Conservation (phyloP, 2,329 filamentous ascomycete species). For the Coniochaeta ligniaria region DNA sequence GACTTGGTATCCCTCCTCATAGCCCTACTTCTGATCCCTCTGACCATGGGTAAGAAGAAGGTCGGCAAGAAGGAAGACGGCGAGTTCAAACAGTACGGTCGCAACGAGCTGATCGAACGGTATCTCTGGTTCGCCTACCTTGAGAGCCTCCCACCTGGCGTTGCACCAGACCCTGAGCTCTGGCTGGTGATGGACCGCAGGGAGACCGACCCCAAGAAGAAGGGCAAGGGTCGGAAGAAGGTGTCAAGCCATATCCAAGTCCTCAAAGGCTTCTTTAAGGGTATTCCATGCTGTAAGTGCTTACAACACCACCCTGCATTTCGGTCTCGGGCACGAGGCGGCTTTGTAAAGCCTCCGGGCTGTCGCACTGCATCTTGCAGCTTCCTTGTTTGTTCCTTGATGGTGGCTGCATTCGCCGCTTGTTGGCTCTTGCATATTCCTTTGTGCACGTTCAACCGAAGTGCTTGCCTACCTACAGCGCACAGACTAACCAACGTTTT, state of each 20-base stretch:
- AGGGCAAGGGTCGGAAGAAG: constrained; percentile 45
- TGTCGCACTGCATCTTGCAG: neutral
- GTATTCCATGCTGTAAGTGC: constrained; percentile 55
- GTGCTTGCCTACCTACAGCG: constrained; percentile 1
- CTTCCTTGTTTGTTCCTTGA: constrained; percentile 4
- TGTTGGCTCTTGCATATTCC: constrained; percentile 4
- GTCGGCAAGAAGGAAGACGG: constrained; percentile 49
- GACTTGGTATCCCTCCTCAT: neutral
- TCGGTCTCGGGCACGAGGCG: neutral
- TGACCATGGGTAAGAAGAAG: constrained; percentile 57
- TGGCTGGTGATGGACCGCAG: neutral
- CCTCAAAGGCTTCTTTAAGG: constrained; percentile 58
- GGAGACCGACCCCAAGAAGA: constrained; percentile 32
- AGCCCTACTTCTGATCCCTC: constrained; percentile 58
- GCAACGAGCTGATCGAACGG: constrained; percentile 64
- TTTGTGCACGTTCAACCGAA: constrained; percentile 8
- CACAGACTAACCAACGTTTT: neutral
- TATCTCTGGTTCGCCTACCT: constrained; percentile 54
- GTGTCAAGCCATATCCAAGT: constrained; percentile 68
- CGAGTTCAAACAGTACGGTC: constrained; percentile 47
- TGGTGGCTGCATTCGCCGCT: constrained; percentile 1
- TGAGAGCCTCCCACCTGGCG: constrained; percentile 35
- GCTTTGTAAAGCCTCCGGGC: neutral
- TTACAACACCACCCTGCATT: neutral
- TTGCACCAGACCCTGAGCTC: constrained; percentile 21